phyloP scores from a whole-genome alignment of 805 yeast genomes.

The Pichia pseudocactophila region DNA sequence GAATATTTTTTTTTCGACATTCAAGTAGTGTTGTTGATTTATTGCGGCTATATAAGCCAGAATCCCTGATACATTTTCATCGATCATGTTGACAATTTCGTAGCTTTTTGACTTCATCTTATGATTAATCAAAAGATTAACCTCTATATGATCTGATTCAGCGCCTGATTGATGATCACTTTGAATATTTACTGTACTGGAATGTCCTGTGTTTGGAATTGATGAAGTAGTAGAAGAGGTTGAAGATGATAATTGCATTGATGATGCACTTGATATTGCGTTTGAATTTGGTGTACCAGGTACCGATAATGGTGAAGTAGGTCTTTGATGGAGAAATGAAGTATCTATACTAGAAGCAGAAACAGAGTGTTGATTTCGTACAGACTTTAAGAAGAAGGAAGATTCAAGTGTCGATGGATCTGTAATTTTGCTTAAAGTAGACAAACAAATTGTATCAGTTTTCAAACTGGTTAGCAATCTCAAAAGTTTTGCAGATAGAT shows the following conservation, averaged over 20 bases:
- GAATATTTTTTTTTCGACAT: slow-evolving; percentile 26
- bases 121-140: slow-evolving; percentile 6
- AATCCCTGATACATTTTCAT: slow-evolving; percentile 32
- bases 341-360: not conserved
- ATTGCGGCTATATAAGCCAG: slow-evolving; percentile 42
- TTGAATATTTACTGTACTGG: slow-evolving; percentile 6
- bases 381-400: not conserved
- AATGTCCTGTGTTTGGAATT: not conserved
- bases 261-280: not conserved
- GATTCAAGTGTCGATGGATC: slow-evolving; percentile 1
- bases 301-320: not conserved
- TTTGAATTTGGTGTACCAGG: not conserved
- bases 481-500: slow-evolving; percentile 1
- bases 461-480: slow-evolving; percentile 3
- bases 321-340: too few relatives aligned
- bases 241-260: not conserved
- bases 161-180: slow-evolving; percentile 11
- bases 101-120: slow-evolving; percentile 3
- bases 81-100: slow-evolving; percentile 27
- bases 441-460: slow-evolving; percentile 5
- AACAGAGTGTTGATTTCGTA: not conserved
- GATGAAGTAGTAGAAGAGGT: not conserved
- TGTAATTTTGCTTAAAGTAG: slow-evolving; percentile 1
- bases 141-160: slow-evolving; percentile 6
- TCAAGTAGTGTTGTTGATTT: slow-evolving; percentile 36